A percentile compares a stretch with the other conserved stretches of the same genome.
phyloP scores from a whole-genome alignment of 176 grass and related monocot genomes.

The Paspalum notatum region DNA sequence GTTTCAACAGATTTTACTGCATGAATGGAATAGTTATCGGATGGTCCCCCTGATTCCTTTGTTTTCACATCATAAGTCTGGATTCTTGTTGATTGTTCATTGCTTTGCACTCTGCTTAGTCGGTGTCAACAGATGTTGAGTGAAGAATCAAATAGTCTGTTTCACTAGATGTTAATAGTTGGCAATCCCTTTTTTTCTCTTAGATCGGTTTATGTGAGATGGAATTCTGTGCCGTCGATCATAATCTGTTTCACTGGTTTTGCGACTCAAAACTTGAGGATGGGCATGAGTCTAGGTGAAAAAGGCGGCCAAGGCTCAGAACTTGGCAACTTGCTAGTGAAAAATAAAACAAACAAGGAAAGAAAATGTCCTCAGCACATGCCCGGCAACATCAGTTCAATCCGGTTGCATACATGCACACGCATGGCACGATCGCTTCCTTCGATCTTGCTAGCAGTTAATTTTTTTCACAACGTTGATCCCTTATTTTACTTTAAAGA shows the following conservation, averaged over 20 bases:
- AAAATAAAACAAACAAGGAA: not conserved
- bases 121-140: not conserved
- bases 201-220: no score
- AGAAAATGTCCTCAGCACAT: slow-evolving; percentile 27
- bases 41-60: not conserved
- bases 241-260: not conserved
- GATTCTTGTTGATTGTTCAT: not conserved
- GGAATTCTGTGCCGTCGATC: no score
- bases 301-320: no score
- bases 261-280: no score
- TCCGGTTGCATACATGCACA: no score
- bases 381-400: not conserved
- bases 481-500: no score
- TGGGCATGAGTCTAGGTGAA: no score
- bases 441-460: no score
- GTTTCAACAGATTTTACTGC: not conserved
- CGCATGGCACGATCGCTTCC: no score
- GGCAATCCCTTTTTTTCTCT: no score
- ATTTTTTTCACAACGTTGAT: no score
- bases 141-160: not conserved
- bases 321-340: no score
- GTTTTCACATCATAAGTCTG: not conserved
- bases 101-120: not conserved
- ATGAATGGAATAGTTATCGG: not conserved
- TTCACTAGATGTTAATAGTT: not conserved